Conservation (phyloP, 257 asterid genomes). For the Nicotiana paniculata region DNA sequence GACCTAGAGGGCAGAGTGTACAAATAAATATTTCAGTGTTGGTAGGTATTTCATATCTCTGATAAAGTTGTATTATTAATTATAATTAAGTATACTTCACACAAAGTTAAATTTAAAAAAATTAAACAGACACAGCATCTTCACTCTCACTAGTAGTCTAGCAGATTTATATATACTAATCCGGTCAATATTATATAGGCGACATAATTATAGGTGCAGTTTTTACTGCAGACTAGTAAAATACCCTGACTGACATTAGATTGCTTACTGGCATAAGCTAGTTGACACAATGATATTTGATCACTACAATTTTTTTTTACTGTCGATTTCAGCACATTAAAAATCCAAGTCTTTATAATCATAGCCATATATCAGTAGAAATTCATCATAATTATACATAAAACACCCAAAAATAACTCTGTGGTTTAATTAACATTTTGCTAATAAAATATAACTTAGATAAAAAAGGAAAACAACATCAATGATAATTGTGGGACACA, state of each 20-base stretch:
- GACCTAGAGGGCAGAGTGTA: background rate
- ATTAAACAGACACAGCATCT: background rate
- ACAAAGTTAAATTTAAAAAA: background rate
- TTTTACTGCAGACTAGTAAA: background rate
- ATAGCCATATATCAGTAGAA: background rate
- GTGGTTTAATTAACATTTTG: conserved; percentile 13
- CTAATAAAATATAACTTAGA: conserved; percentile 26
- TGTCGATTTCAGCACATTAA: background rate
- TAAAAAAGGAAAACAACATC: conserved; percentile 14
- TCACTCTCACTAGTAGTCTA: background rate
- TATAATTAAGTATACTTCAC: background rate
- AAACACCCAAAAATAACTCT: conserved; percentile 28
- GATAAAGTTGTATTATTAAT: background rate
- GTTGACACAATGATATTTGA: background rate
- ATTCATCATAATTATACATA: conserved; percentile 6
- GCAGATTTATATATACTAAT: background rate
- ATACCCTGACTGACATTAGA: background rate
- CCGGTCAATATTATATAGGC: background rate
- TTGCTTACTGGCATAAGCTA: background rate
- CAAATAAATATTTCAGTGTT: background rate
- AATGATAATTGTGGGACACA: conserved; percentile 16
- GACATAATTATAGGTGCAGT: background rate
- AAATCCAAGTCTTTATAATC: background rate
- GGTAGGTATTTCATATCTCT: background rate
- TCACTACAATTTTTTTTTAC: background rate